These are phyloP conservation scores for Tetradesmus lagerheimii DNA, from an alignment of 139 green algal species.

Conservation along the genomic window DNA sequence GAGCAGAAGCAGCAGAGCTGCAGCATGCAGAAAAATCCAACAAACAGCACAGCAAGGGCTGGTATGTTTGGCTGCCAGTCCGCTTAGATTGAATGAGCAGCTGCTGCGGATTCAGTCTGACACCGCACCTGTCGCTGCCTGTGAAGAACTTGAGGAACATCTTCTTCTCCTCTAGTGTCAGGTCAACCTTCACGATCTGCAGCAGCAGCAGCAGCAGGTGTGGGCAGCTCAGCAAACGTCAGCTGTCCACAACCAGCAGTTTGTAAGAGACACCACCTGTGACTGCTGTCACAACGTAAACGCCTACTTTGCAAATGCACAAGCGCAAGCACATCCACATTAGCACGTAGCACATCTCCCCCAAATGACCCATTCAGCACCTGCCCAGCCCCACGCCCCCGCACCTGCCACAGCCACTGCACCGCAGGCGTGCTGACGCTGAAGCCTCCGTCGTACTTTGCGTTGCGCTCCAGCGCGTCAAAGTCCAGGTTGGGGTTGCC, in stretches of 20 bases:
- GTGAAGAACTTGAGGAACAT: slow-evolving; percentile 97
- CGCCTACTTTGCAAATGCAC: too few relatives aligned
- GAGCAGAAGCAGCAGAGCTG: neutral
- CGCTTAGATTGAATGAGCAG: too few relatives aligned
- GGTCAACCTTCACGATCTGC: slow-evolving; percentile 64
- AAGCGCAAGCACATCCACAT: neutral
- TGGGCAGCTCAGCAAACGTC: neutral
- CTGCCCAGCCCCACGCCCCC: slow-evolving; percentile 42
- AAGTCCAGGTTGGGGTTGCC: slow-evolving; percentile 94
- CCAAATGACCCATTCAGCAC: neutral
- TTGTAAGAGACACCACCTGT: neutral
- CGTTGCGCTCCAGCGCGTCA: slow-evolving; percentile 78
- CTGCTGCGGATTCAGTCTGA: neutral
- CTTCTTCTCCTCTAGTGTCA: slow-evolving; percentile 62
- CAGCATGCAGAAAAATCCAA: neutral
- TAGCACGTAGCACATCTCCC: neutral
- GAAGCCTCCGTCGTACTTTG: slow-evolving; percentile 94
- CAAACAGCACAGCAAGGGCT: neutral
- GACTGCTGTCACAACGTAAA: too few relatives aligned
- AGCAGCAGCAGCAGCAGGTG: slow-evolving; percentile 77
- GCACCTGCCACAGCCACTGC: slow-evolving; percentile 88
- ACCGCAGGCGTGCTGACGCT: slow-evolving; percentile 56
- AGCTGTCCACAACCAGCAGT: neutral
- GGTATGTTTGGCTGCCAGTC: neutral
- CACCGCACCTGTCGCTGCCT: slow-evolving; percentile 69